A percentile compares a stretch with the other conserved stretches of the same genome.
These are phyloP conservation scores for Aspergillus sp. DNA, from an alignment of 2,329 filamentous ascomycete species.

Conservation along the genomic window DNA sequence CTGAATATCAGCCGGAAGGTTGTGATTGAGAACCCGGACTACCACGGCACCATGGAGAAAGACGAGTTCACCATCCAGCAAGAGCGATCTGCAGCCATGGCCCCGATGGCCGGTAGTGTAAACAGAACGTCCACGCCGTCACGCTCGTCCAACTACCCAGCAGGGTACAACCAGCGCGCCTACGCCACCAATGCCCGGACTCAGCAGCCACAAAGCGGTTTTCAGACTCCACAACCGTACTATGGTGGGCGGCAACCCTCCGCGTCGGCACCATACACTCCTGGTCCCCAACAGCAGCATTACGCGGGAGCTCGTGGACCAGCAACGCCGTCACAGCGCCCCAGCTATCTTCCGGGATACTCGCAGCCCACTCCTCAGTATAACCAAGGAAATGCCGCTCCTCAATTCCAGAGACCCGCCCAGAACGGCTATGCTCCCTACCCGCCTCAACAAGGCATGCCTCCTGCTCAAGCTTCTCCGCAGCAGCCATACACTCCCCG, in stretches of 20 bases:
- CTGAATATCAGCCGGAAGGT: slow-evolving; percentile 79
- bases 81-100: slow-evolving; percentile 36
- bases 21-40: slow-evolving; percentile 69
- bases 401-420: slow-evolving; percentile 41
- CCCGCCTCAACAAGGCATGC: slow-evolving; percentile 27
- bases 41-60: slow-evolving; percentile 78
- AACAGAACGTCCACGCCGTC: slow-evolving; percentile 37
- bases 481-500: slow-evolving; percentile 38
- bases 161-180: slow-evolving; percentile 35
- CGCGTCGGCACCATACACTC: slow-evolving; percentile 32
- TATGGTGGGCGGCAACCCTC: slow-evolving; percentile 33
- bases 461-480: slow-evolving; percentile 32
- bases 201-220: slow-evolving; percentile 26
- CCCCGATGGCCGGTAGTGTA: slow-evolving; percentile 30
- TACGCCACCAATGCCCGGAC: slow-evolving; percentile 30
- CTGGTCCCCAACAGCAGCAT: slow-evolving; percentile 25
- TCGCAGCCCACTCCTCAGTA: slow-evolving; percentile 34
- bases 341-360: slow-evolving; percentile 37
- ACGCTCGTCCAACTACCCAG: slow-evolving; percentile 31
- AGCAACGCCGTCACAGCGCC: slow-evolving; percentile 37
- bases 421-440: slow-evolving; percentile 39
- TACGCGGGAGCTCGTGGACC: slow-evolving; percentile 34
- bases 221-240: slow-evolving; percentile 31
- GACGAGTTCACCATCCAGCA: slow-evolving; percentile 65
- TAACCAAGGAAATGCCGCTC: slow-evolving; percentile 34